A percentile compares a stretch with the other conserved stretches of the same genome.
These are phyloP conservation scores for Crepidotus variabilis DNA, from an alignment of 768 basidiomycete genomes.

Conservation along the genomic window DNA sequence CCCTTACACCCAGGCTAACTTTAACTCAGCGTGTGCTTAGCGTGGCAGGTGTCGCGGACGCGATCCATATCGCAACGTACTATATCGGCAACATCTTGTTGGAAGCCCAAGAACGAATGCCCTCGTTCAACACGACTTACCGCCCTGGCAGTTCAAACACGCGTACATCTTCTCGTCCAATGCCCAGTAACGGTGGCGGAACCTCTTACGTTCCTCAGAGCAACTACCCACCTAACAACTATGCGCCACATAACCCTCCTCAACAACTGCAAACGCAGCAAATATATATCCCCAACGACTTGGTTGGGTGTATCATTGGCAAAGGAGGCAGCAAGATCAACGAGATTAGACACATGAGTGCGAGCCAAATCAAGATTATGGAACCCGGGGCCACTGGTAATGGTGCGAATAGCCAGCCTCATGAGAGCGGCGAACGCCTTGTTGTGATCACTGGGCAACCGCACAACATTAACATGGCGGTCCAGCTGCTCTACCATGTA, in stretches of 20 bases:
- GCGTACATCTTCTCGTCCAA: slow-evolving; percentile 33
- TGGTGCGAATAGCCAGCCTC: slow-evolving; percentile 66
- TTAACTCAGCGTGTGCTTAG: slow-evolving; percentile 83
- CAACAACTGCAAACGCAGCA: slow-evolving; percentile 91
- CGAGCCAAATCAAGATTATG: slow-evolving; percentile 97
- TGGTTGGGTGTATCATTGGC: slow-evolving; percentile 96
- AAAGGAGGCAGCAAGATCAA: slow-evolving; percentile 99
- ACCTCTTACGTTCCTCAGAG: slow-evolving; percentile 66
- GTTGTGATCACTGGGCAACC: slow-evolving; percentile 98
- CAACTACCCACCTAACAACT: slow-evolving; percentile 37
- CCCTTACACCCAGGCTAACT: neutral
- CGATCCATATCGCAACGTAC: slow-evolving; percentile 98
- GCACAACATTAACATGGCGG: slow-evolving; percentile 93
- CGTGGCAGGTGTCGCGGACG: slow-evolving; percentile 97
- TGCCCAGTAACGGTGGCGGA: slow-evolving; percentile 23
- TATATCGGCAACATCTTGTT: slow-evolving; percentile 98
- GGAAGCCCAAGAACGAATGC: slow-evolving; percentile 85
- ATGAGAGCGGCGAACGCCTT: slow-evolving; percentile 83
- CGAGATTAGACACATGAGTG: slow-evolving; percentile 93
- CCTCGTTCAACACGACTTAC: slow-evolving; percentile 62
- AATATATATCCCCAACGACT: slow-evolving; percentile 96
- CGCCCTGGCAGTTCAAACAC: slow-evolving; percentile 57
- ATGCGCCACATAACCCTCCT: slow-evolving; percentile 49
- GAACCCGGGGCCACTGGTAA: slow-evolving; percentile 86
- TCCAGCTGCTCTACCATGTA: slow-evolving; percentile 85